Base-by-base conservation (phyloP, 768 basidiomycete species). In the Boletus rex-veris region DNA sequence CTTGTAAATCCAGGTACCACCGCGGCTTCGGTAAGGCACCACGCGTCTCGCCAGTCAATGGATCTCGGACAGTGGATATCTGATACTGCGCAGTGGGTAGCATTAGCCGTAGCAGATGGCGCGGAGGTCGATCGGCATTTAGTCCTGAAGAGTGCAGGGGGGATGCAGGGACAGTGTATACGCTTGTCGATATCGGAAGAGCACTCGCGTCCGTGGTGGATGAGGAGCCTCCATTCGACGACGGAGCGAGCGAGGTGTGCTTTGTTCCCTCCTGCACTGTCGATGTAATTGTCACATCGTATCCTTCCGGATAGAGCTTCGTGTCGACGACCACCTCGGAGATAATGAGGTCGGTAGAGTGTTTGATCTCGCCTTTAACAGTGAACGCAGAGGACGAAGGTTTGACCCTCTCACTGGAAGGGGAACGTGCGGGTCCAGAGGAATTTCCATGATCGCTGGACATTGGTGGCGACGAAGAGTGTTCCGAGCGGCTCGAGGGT, bases 71-170 rank as follows among this genome's bases (percentile, higher is more conserved):
- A 3, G 88, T 86, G 31, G 85, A 80, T 42, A 85, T 80, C 66
- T 86, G 83, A 64, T 84, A 91, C 57, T 86, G 87, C 18, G 90
- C 85, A 2, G 92, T 96, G 3, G 94, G 94, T 16, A 97, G 71
- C 37, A 80, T 82, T 48, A 98, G 61, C 45, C 90, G 78, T 14
- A 98, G 58, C 43, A 97, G 71, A 70, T 97, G 92, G 42, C 92
- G 80, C 3, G 77, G 77, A 8, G 81, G 75, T 33, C 71, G 69
- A 55, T 78, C 78, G 16, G 69, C 66, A 52, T 82, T 81, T 36
- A 86, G 75, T 26, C 76, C 80, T 36, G 89, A 86, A 19, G 91
- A 89, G 61, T 89, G 90, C 53, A 91, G 72, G 11, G 92, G 83
- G 19, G 92, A 93, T 3, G 85, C 82, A 0, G 95, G 92, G 49